Conservation (phyloP, 2,329 filamentous ascomycete species). For the Ilyonectria sp. region DNA sequence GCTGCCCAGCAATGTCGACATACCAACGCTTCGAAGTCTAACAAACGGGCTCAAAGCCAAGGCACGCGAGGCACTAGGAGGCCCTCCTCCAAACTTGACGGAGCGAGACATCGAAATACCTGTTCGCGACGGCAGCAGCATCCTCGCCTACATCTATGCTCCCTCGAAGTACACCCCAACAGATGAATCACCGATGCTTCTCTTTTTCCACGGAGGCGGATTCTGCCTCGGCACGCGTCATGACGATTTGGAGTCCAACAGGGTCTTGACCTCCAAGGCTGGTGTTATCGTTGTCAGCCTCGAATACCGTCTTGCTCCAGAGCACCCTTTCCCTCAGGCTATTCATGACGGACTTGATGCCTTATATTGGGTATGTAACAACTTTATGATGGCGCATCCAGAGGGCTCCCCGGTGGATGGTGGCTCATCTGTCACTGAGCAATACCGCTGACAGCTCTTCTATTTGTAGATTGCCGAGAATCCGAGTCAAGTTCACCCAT, state of each 20-base stretch:
- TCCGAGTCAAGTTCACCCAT: slow-evolving; percentile 1
- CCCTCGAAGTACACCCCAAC: background rate
- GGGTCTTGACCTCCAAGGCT: background rate
- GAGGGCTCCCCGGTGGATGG: background rate
- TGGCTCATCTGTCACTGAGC: background rate
- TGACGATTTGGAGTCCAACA: slow-evolving; percentile 13
- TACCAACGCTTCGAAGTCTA: background rate
- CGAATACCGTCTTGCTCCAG: slow-evolving; percentile 18
- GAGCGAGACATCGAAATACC: background rate
- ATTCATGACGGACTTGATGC: slow-evolving; percentile 10
- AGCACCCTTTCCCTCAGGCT: slow-evolving; percentile 15
- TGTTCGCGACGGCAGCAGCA: background rate
- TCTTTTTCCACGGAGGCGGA: slow-evolving; percentile 15
- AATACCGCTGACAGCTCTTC: slow-evolving; percentile 4
- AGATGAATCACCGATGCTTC: slow-evolving; percentile 3
- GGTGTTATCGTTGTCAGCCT: slow-evolving; percentile 7
- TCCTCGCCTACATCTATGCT: background rate
- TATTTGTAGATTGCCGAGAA: background rate
- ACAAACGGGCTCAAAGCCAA: background rate
- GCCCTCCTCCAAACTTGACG: slow-evolving; percentile 1
- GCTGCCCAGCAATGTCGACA: slow-evolving; percentile 2
- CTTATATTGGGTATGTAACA: slow-evolving; percentile 10
- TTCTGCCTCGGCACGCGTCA: slow-evolving; percentile 15
- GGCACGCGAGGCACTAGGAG: background rate
- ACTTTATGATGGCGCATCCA: background rate